Conservation (phyloP, 2,329 filamentous ascomycete genomes). For the Didymella exigua region DNA sequence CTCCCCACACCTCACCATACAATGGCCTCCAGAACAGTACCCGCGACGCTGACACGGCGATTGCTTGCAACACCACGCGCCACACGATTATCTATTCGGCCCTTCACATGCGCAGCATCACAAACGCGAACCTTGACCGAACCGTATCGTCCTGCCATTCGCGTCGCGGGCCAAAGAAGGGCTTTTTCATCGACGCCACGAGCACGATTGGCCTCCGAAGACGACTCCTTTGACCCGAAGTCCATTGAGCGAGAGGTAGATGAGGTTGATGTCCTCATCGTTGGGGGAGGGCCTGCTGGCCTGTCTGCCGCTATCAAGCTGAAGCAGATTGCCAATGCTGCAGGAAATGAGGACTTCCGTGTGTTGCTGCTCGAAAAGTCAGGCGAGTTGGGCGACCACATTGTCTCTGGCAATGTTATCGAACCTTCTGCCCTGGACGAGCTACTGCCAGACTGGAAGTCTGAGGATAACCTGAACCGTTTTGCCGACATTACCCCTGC, state of each 20-base stretch:
- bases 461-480: slow-evolving; percentile 82
- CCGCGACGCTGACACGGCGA: slow-evolving; percentile 36
- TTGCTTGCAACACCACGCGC: slow-evolving; percentile 31
- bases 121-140: slow-evolving; percentile 23
- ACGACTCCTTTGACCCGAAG: slow-evolving; percentile 51
- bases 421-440: slow-evolving; percentile 88
- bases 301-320: slow-evolving; percentile 90
- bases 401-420: slow-evolving; percentile 93
- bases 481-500: slow-evolving; percentile 89
- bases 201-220: slow-evolving; percentile 36
- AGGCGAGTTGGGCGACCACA: slow-evolving; percentile 91
- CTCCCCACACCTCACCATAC: slow-evolving; percentile 16
- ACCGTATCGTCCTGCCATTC: slow-evolving; percentile 40
- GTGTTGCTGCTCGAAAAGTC: slow-evolving; percentile 94
- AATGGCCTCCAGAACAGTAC: slow-evolving; percentile 43
- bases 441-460: slow-evolving; percentile 90
- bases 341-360: slow-evolving; percentile 93
- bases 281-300: slow-evolving; percentile 94
- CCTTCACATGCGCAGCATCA: slow-evolving; percentile 27
- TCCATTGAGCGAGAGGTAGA: slow-evolving; percentile 85
- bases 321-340: slow-evolving; percentile 93
- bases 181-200: slow-evolving; percentile 43
- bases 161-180: slow-evolving; percentile 47
- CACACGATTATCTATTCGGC: slow-evolving; percentile 24
- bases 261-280: slow-evolving; percentile 93